Percentiles rank a stretch among this genome's conserved stretches.
phyloP scores from a whole-genome alignment of 371 early-diverging fungal species.

The Rhizopus microsporus region DNA sequence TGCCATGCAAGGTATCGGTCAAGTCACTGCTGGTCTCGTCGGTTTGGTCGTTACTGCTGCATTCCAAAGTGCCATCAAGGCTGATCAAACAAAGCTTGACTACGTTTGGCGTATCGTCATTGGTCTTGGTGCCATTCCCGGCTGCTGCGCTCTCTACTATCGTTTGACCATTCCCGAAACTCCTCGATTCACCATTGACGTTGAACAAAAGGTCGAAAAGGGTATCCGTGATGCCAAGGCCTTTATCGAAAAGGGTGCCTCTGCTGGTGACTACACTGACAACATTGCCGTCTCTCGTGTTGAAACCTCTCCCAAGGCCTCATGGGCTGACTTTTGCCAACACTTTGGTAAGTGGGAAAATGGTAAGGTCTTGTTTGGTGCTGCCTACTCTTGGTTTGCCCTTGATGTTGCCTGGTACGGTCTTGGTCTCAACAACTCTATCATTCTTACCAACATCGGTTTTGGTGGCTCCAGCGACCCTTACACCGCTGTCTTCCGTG shows the following conservation, averaged over 20 bases:
- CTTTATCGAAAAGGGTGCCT: slow-evolving; percentile 38
- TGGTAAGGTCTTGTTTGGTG: slow-evolving; percentile 58
- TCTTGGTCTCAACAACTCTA: slow-evolving; percentile 78
- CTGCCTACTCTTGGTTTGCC: slow-evolving; percentile 71
- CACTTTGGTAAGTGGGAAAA: slow-evolving; percentile 64
- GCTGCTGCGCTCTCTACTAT: slow-evolving; percentile 62
- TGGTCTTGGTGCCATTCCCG: slow-evolving; percentile 75
- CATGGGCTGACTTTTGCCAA: slow-evolving; percentile 58
- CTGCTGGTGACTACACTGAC: slow-evolving; percentile 37
- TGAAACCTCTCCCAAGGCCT: slow-evolving; percentile 36
- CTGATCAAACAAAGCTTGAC: slow-evolving; percentile 61
- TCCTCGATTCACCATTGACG: slow-evolving; percentile 79
- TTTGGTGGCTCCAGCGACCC: slow-evolving; percentile 58
- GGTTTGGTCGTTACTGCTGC: slow-evolving; percentile 60
- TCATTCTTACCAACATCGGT: slow-evolving; percentile 67
- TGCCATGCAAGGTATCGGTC: slow-evolving; percentile 87
- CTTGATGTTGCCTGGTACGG: slow-evolving; percentile 91
- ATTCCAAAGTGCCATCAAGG: slow-evolving; percentile 55
- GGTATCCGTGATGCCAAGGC: slow-evolving; percentile 58
- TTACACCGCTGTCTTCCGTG: slow-evolving; percentile 54
- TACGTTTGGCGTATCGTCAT: slow-evolving; percentile 79
- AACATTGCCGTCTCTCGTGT: slow-evolving; percentile 28
- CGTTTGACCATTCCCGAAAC: slow-evolving; percentile 87
- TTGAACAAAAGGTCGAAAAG: slow-evolving; percentile 65
- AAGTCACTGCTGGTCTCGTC: slow-evolving; percentile 69